These are phyloP conservation scores for Rhododendron henanense DNA, from an alignment of 148 eudicot species.

Conservation along the genomic window DNA sequence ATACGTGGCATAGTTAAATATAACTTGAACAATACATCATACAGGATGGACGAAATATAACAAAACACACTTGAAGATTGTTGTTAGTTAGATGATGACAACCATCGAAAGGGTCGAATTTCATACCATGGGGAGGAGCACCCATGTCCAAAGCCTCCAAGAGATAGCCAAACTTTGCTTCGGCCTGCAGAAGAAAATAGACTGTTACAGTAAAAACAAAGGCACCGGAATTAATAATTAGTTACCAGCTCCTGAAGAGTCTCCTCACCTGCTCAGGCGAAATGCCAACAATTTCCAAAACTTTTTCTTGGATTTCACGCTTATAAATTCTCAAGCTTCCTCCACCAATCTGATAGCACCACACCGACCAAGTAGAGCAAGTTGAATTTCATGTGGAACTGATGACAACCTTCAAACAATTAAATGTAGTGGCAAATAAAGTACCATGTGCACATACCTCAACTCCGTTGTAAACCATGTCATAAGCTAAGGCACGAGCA, in stretches of 20 bases:
- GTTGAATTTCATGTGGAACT: background rate
- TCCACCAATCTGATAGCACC: conserved; percentile 48
- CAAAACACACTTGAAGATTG: background rate
- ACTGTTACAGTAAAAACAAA: background rate
- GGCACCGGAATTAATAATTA: background rate
- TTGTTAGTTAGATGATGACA: background rate
- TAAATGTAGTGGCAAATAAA: background rate
- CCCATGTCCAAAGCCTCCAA: conserved; percentile 98
- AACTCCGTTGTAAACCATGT: conserved; percentile 98
- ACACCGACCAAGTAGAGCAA: background rate
- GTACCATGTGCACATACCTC: conserved; percentile 50
- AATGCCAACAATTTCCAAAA: conserved; percentile 72
- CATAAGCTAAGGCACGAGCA: conserved; percentile 99
- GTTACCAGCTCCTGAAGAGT: background rate
- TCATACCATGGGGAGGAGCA: conserved; percentile 97
- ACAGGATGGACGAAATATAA: background rate
- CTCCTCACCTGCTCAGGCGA: conserved; percentile 66
- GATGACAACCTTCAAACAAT: background rate
- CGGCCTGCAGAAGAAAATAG: conserved; percentile 56
- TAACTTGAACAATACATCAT: background rate
- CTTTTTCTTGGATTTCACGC: conserved; percentile 91
- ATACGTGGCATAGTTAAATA: background rate
- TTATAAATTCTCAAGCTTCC: conserved; percentile 93
- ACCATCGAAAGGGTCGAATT: background rate
- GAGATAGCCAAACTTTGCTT: conserved; percentile 93